Base-by-base conservation (phyloP, 352 stramenopile species). In the Globisporangium barbulae region DNA sequence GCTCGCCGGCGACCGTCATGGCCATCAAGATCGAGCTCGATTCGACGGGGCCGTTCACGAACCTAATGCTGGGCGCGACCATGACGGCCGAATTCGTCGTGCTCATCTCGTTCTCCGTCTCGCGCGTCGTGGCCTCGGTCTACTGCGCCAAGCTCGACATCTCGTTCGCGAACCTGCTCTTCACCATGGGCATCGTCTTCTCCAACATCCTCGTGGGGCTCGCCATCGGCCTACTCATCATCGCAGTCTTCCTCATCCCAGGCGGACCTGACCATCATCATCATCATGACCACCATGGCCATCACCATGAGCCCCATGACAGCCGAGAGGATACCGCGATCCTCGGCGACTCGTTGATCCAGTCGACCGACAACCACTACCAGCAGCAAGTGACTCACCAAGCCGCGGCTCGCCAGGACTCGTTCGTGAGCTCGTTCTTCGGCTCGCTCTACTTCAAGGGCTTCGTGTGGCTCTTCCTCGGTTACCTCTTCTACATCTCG, bases 11-110 rank as follows among this genome's bases (percentile, higher is more conserved):
- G 5, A 91, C 82, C 15, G 78, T 88, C 47, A 89, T 91, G 80
- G 82, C 81, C 19, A 88, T 90, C 68, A 88, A 90, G 70, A 90
- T 88, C 54, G 81, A 90, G 59, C 73, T 89, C 57, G 85, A 91
- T 52, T 85, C 35, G 82, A 85, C 48, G 79, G 82, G 2, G 19
- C 78, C 78, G 5, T 91, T 91, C 63, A 91, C 82, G 3, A 89
- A 85, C 64, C 70, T 91, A 49, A 89, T 89, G 82, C 70, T 91
- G 13, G 82, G 82, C 9, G 69, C 76, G 9, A 88, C 78, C 7
- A 91, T 91, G 82, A 79, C 69, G 5, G 78, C 82, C 41, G 82
- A 91, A 62, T 89, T 91, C 37, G 71, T 91, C 15, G 82, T 91
- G 56, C 73, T 91, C 22, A 64, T 91, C 17, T 87, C 78, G 3